These are phyloP conservation scores for Collybiopsis luxurians DNA, from an alignment of 768 basidiomycete genomes.

Conservation along the genomic window DNA sequence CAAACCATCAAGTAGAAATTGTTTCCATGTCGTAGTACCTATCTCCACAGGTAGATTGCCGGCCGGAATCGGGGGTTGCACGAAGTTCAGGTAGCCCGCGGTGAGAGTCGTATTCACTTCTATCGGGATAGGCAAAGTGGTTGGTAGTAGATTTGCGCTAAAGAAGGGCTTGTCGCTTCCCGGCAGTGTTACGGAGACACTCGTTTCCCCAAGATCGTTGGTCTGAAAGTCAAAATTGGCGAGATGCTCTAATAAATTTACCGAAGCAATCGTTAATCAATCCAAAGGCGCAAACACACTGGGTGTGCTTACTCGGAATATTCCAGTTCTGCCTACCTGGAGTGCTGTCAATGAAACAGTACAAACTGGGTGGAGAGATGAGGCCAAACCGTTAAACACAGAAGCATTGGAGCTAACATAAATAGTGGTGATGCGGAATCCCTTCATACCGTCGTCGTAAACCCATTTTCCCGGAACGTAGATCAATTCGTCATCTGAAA, in stretches of 20 bases:
- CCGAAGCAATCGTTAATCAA: not conserved
- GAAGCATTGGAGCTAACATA: conserved; percentile 11
- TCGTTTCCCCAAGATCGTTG: not conserved
- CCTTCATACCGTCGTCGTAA: conserved; percentile 8
- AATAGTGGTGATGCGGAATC: conserved; percentile 12
- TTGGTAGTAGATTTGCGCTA: conserved; percentile 3
- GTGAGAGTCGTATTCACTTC: conserved; percentile 8
- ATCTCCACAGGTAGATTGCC: conserved; percentile 8
- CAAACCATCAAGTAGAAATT: conserved; percentile 4
- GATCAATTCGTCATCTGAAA: conserved; percentile 13
- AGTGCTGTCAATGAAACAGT: not conserved
- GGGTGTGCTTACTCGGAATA: conserved; percentile 8
- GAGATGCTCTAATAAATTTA: conserved; percentile 3
- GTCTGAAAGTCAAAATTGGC: conserved; percentile 2
- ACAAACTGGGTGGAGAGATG: not conserved
- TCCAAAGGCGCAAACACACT: not conserved
- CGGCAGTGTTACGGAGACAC: not conserved
- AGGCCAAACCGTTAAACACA: conserved; percentile 7
- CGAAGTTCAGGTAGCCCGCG: conserved; percentile 9
- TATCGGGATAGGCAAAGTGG: conserved; percentile 3
- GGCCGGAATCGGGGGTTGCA: conserved; percentile 13
- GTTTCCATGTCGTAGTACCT: conserved; percentile 8
- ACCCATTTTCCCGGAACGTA: conserved; percentile 12
- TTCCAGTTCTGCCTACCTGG: conserved; percentile 12
- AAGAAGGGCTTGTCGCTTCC: conserved; percentile 7